phyloP scores from a whole-genome alignment of 495 filamentous ascomycete genomes.

The Rostrohypoxylon terebratum region DNA sequence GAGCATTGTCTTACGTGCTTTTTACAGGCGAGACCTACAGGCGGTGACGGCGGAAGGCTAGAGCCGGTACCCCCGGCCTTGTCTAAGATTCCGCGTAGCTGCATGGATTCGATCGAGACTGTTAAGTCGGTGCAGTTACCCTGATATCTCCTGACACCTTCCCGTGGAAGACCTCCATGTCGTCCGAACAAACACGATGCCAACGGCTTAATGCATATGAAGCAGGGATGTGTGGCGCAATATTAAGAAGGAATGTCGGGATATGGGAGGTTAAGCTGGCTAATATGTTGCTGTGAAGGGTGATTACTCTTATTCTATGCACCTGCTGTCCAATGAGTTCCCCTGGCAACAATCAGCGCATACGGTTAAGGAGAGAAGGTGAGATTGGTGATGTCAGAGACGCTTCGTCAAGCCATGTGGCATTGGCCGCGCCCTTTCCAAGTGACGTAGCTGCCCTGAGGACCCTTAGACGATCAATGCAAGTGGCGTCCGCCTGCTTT shows the following conservation, averaged over 20 bases:
- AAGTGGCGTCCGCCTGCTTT: slow-evolving; percentile 37
- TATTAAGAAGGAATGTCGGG: slow-evolving; percentile 28
- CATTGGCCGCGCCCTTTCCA: slow-evolving; percentile 22
- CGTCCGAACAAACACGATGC: slow-evolving; percentile 26
- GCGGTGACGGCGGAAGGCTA: slow-evolving; percentile 17
- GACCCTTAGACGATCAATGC: slow-evolving; percentile 34
- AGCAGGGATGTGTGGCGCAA: slow-evolving; percentile 32
- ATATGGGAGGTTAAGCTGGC: slow-evolving; percentile 19
- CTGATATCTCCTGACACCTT: slow-evolving; percentile 17
- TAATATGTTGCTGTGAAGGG: slow-evolving; percentile 15
- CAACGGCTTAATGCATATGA: slow-evolving; percentile 37
- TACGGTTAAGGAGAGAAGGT: slow-evolving; percentile 18
- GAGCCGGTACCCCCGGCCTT: slow-evolving; percentile 28
- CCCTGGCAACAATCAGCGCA: slow-evolving; percentile 15
- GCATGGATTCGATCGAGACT: slow-evolving; percentile 36
- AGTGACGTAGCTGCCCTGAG: slow-evolving; percentile 43
- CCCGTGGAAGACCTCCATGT: background rate
- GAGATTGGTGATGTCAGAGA: slow-evolving; percentile 44
- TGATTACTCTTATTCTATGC: slow-evolving; percentile 24
- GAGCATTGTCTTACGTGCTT: slow-evolving; percentile 28
- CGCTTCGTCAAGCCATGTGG: slow-evolving; percentile 24
- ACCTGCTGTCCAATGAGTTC: slow-evolving; percentile 27
- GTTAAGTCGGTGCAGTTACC: slow-evolving; percentile 18
- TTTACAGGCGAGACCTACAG: slow-evolving; percentile 38
- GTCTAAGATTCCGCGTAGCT: slow-evolving; percentile 44